Conservation (phyloP, 805 yeast genomes). For the Starmerella potacharoeniae region DNA sequence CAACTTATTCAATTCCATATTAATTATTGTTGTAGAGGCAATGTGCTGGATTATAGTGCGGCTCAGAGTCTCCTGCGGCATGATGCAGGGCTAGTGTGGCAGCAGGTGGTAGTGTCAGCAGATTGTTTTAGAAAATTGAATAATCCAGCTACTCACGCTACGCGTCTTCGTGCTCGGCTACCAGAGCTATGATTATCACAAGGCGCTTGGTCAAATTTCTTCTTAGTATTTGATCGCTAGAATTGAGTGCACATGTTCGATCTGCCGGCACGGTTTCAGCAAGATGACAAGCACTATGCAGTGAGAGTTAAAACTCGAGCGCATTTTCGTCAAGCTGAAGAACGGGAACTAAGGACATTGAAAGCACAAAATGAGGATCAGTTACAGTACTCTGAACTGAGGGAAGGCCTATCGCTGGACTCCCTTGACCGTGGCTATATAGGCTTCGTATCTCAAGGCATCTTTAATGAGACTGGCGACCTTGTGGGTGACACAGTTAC, state of each 20-base stretch:
- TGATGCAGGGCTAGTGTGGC: no score
- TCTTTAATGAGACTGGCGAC: slow-evolving; percentile 7
- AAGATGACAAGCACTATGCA: background rate
- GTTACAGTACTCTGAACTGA: background rate
- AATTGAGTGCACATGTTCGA: background rate
- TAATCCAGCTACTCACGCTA: no score
- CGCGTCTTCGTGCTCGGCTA: no score
- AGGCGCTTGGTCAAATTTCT: no score
- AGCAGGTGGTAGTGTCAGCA: no score
- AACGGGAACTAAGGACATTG: background rate
- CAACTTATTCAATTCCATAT: no score
- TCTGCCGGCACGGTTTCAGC: background rate
- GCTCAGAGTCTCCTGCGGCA: no score
- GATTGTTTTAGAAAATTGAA: no score
- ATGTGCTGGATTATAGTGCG: no score
- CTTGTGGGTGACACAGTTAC: slow-evolving; percentile 7
- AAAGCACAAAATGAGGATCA: background rate
- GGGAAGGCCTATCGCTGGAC: background rate
- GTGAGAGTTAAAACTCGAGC: background rate
- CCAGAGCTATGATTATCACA: no score
- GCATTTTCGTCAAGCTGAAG: background rate
- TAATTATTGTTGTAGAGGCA: no score
- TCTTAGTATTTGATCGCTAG: background rate
- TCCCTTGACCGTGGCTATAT: slow-evolving; percentile 1
- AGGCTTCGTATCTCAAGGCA: slow-evolving; percentile 13